Percentiles rank a stretch among this genome's conserved stretches.
These are phyloP conservation scores for Lactarius vividus DNA, from an alignment of 768 basidiomycete genomes.

Conservation along the genomic window DNA sequence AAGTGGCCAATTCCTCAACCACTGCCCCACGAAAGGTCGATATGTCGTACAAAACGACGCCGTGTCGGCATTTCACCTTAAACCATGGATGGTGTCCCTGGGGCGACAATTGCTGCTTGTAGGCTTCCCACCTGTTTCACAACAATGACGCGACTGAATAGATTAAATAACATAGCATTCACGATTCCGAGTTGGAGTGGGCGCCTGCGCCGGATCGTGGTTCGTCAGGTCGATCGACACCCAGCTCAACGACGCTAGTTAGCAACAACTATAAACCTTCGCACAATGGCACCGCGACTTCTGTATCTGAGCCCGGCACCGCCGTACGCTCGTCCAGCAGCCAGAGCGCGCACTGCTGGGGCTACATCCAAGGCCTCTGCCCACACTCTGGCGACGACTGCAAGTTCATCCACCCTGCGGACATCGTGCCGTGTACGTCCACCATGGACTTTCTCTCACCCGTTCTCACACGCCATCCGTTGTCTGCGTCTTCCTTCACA, in stretches of 20 bases:
- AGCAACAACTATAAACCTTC: background rate
- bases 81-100: constrained; percentile 23
- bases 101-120: constrained; percentile 20
- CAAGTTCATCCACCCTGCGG: constrained; percentile 6
- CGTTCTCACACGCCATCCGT: background rate
- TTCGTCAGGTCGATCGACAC: constrained; percentile 18
- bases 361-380: constrained; percentile 15
- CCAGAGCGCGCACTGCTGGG: constrained; percentile 21
- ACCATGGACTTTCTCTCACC: background rate
- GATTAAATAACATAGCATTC: constrained; percentile 6
- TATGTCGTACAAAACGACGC: constrained; percentile 18
- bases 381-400: constrained; percentile 1
- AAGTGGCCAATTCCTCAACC: background rate
- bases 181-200: constrained; percentile 17
- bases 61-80: constrained; percentile 15
- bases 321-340: background rate
- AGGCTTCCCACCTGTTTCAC: background rate
- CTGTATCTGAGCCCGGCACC: background rate
- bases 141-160: background rate
- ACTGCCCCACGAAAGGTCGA: constrained; percentile 6
- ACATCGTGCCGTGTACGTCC: constrained; percentile 8
- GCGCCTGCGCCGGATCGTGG: background rate
- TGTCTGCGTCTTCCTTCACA: background rate
- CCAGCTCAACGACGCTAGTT: constrained; percentile 7
- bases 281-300: background rate